Percentiles rank a stretch among this genome's conserved stretches.
Conservation (phyloP, 1,139 yeast genomes). For the Kodamaea sp. region DNA sequence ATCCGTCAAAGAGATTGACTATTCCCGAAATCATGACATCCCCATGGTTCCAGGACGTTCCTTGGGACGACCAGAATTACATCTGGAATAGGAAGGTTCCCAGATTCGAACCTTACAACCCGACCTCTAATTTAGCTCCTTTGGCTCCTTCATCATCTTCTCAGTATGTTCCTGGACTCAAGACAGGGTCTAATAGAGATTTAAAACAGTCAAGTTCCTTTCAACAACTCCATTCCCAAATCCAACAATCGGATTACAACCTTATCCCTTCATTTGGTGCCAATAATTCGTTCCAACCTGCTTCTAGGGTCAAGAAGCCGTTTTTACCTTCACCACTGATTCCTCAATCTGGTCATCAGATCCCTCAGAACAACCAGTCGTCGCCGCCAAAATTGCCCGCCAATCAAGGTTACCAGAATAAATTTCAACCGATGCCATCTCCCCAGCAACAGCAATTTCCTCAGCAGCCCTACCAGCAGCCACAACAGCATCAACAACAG, state of each 20-base stretch:
- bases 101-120: conserved; percentile 52
- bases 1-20: conserved; percentile 36
- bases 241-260: conserved; percentile 38
- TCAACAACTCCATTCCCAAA: conserved; percentile 46
- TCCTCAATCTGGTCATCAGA: conserved; percentile 2
- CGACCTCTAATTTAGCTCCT: conserved; percentile 14
- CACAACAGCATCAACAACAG: not conserved
- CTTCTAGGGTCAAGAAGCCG: conserved; percentile 31
- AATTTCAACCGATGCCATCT: conserved; percentile 1
- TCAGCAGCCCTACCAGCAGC: not conserved
- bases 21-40: conserved; percentile 36
- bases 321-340: conserved; percentile 7
- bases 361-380: conserved; percentile 3
- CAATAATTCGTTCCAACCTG: conserved; percentile 35
- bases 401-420: conserved; percentile 5
- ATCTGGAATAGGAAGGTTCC: conserved; percentile 52
- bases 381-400: conserved; percentile 6
- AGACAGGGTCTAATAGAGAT: conserved; percentile 41
- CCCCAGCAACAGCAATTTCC: conserved; percentile 8
- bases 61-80: conserved; percentile 43
- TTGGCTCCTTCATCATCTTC: conserved; percentile 14
- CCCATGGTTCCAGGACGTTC: conserved; percentile 42
- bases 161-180: conserved; percentile 37
- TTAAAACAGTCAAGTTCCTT: conserved; percentile 41
- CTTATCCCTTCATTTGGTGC: conserved; percentile 32